A percentile compares a stretch with the other conserved stretches of the same genome.
These are phyloP conservation scores for Litsea cubeba DNA, from an alignment of 164 flowering plant species.

Conservation along the genomic window DNA sequence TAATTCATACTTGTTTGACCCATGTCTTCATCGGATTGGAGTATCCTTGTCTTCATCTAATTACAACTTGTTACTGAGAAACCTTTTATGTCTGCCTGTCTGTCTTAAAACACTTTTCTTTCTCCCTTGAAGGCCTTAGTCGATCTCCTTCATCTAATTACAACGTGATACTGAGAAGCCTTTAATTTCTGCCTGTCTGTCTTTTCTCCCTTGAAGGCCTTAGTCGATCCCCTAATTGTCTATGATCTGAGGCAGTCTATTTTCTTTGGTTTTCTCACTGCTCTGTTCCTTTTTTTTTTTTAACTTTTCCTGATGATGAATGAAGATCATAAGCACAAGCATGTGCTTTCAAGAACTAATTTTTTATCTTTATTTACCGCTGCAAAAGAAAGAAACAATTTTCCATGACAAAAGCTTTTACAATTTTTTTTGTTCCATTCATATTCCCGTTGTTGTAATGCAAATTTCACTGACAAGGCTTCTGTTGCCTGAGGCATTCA, in stretches of 20 bases:
- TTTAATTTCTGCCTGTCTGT: neutral
- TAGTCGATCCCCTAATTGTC: neutral
- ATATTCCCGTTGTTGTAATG: neutral
- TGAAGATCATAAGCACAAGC: neutral
- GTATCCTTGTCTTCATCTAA: too few species aligned
- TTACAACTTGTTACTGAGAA: neutral
- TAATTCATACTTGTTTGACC: too few species aligned
- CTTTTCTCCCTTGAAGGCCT: neutral
- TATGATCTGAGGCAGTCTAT: neutral
- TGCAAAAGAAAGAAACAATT: neutral
- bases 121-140: too few species aligned
- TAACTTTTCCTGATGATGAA: too few species aligned
- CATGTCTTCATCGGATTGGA: too few species aligned
- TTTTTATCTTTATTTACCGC: neutral
- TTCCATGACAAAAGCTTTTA: neutral
- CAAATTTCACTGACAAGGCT: conserved; percentile 8
- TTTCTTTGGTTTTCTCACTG: neutral
- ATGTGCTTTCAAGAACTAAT: neutral
- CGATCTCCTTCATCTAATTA: too few species aligned
- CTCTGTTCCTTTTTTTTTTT: too few species aligned
- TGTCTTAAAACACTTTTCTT: neutral
- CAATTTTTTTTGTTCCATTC: neutral
- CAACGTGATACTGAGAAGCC: neutral
- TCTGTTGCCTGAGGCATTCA: conserved; percentile 51
- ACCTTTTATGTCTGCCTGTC: neutral